Base-by-base conservation (phyloP, 1,284 basidiomycete species). In the Malassezia japonica region DNA sequence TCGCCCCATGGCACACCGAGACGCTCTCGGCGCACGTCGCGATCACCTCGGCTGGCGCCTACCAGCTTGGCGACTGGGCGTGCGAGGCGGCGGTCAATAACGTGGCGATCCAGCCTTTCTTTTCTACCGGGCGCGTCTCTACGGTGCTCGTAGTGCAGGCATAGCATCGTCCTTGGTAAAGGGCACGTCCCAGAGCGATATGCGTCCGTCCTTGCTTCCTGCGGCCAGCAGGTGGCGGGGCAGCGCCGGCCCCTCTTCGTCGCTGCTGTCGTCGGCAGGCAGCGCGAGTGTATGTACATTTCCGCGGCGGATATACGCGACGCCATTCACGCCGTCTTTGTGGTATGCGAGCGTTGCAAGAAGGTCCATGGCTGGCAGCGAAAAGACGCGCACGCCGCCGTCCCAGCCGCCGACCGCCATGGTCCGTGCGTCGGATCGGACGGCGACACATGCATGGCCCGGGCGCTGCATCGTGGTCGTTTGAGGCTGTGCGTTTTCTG, bases 181-280 rank as follows among this genome's bases (percentile, higher is more conserved):
- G 1, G 39, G 33, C 9, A 32, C 12, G 12, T 54, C 47, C 51
- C 51, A 54, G 6, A 54, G 40, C 29, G 51, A 48, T 7, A 54
- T 37, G 10, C 51, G 51, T 6, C 51, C 51, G 37, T 54, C 51
- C 28, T 54, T 54, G 40, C 39, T 31, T 4, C 46, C 51, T 9
- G 32, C 38, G 10, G 46, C 51, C 3, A 54, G 24, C 33, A 25
- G 44, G 10, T 42, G 40, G 31, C 6, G 31, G 10, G 42, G 42
- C 6, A 32, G 13, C 5, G 18, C 8, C 6, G 3, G 6, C 24
- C 9, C 6, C 12, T 39, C 36, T 2, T 40, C 33, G 20, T 53
- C 44, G 29, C 28, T 28, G 43, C 43, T 46, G 29, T 34, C 24
- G n/a, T 32, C 38, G 15, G 29, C 39, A 15, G 13, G 29, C 18